These are phyloP conservation scores for Hydnomerulius pinastri DNA, from an alignment of 768 basidiomycete species.

Conservation along the genomic window DNA sequence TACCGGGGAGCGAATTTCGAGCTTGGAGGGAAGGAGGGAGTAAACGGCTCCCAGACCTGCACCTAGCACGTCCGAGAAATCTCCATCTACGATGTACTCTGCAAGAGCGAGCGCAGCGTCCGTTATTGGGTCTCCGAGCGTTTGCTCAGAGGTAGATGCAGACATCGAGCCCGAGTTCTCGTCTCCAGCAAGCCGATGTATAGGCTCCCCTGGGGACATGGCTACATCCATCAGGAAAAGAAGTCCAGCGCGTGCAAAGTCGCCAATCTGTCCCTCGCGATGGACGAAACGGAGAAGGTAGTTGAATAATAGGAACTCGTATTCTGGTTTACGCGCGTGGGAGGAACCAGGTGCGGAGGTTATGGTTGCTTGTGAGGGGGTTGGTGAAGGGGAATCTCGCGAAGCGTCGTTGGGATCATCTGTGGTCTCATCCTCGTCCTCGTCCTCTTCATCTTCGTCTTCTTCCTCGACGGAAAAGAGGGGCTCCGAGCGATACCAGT, in stretches of 20 bases:
- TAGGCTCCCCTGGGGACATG: conserved; percentile 73
- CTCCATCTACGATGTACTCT: conserved; percentile 94
- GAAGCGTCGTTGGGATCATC: conserved; percentile 8
- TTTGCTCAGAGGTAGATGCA: conserved; percentile 18
- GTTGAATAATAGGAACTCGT: conserved; percentile 94
- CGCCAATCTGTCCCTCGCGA: conserved; percentile 90
- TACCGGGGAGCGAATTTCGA: conserved; percentile 60
- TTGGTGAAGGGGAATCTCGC: conserved; percentile 51
- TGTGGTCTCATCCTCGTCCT: conserved; percentile 34
- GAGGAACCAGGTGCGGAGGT: conserved; percentile 49
- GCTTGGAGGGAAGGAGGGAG: conserved; percentile 85
- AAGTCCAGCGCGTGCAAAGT: conserved; percentile 88
- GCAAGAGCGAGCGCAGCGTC: conserved; percentile 88
- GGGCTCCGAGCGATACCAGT: conserved; percentile 80
- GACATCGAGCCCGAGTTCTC: conserved; percentile 29
- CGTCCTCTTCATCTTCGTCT: conserved; percentile 61
- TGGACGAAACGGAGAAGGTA: conserved; percentile 95
- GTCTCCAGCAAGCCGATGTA: conserved; percentile 41
- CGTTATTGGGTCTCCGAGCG: conserved; percentile 62
- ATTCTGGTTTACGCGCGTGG: conserved; percentile 70
- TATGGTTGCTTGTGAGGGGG: conserved; percentile 60
- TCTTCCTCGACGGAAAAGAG: conserved; percentile 76
- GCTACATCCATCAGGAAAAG: conserved; percentile 96
- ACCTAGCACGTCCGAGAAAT: conserved; percentile 95
- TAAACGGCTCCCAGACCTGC: conserved; percentile 94